A percentile compares a stretch with the other conserved stretches of the same genome.
phyloP scores from a whole-genome alignment of 306 rosid species.

The Medicago arabica region DNA sequence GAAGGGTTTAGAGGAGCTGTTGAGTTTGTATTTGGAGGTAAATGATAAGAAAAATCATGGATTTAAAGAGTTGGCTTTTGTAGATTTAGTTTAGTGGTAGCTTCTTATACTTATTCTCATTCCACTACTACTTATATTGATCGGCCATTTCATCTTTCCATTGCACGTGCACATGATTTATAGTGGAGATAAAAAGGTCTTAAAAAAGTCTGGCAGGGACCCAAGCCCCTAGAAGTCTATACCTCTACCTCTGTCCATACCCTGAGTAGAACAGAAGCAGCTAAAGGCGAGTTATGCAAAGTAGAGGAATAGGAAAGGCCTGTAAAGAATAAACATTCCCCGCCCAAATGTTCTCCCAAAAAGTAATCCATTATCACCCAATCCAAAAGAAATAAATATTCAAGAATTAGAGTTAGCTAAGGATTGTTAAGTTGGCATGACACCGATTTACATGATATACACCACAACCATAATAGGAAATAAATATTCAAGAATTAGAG shows the following conservation, averaged over 20 bases:
- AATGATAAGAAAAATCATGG: too few species aligned
- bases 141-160: too few species aligned
- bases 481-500: background rate
- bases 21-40: too few species aligned
- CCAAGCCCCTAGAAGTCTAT: too few species aligned
- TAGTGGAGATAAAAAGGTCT: too few species aligned
- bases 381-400: constrained; percentile 2
- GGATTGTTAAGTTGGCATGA: constrained; percentile 4
- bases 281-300: constrained; percentile 5
- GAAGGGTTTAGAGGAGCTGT: too few species aligned
- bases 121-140: too few species aligned
- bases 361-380: background rate
- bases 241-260: background rate
- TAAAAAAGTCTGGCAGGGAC: too few species aligned
- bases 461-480: constrained; percentile 26
- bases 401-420: constrained; percentile 8
- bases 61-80: too few species aligned
- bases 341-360: background rate
- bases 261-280: constrained; percentile 17
- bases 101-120: too few species aligned
- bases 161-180: too few species aligned
- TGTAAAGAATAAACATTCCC: constrained; percentile 15
- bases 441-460: constrained; percentile 4
- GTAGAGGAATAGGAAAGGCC: constrained; percentile 18
- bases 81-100: too few species aligned